Base-by-base conservation (phyloP, 306 rosid genomes). In the Quercus parvula region DNA sequence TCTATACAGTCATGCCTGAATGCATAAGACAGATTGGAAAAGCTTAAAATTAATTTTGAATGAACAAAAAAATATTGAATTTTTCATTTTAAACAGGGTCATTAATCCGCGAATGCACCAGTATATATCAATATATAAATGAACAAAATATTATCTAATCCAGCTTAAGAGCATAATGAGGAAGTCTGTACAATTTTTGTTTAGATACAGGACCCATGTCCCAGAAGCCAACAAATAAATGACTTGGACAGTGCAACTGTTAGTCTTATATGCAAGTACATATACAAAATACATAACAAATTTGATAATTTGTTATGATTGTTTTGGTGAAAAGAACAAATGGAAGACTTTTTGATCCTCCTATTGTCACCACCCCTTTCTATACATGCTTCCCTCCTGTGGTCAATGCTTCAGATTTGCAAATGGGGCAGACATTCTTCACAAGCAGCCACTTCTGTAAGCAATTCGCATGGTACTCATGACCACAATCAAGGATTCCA, bases 351-450 rank as follows among this genome's bases (percentile, higher is more conserved):
- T 57, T 78, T 81, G 33, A 41, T 77, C 63, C 28, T 64, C 64
- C 80, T 4, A 66, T 54, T 22, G 3, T 44, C 20, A 30, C 54
- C 56, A 64, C 78, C 73, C 44, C 46, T 68, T 74, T 35, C 84
- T 88, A 92, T 77, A 69, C 79, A 78, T 78, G 85, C 77, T 61
- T 87, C 83, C 77, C 82, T 74, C 84, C 86, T 2, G 83, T 73
- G 31, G 61, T 71, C 85, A 91, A 68, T 15, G 99, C 99, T 85
- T 96, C 98, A 7, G 96, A 93, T 83, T 96, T 96, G 97, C 99
- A 96, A 75, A 96, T 73, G 15, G 99, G 98, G 80, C 99, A 96
- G 24, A 88, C 96, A 62, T 96, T 96, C 85, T 96, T 96, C 9
- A 91, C 87, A 22, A 89, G 82, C 86, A 96, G 78, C 99, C 99